Conservation (phyloP, 129 eudicot genomes). For the Dittrichia graveolens region DNA sequence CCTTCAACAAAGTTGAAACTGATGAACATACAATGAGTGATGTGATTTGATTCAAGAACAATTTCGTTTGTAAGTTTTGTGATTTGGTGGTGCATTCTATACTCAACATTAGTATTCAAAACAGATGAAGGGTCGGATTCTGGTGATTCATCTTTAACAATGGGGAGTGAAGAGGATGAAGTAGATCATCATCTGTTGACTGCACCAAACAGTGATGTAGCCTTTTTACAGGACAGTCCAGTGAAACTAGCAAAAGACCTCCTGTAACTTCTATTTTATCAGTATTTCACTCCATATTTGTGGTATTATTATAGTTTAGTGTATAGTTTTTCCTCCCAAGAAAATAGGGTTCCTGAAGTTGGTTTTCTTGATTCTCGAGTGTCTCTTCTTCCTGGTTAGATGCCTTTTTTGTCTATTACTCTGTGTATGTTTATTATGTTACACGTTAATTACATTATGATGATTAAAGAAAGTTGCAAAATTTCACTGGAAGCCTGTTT, state of each 20-base stretch:
- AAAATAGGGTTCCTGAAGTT: conserved; percentile 13
- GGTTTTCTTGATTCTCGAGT: conserved; percentile 1
- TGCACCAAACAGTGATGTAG: conserved; percentile 54
- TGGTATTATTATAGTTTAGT: conserved; percentile 22
- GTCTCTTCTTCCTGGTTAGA: conserved; percentile 9
- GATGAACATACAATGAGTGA: not conserved
- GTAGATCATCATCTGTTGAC: conserved; percentile 73
- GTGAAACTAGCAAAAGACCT: conserved; percentile 73
- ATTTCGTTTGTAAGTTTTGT: not conserved
- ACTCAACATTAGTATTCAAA: not conserved
- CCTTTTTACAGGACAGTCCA: conserved; percentile 78
- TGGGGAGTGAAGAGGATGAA: conserved; percentile 71
- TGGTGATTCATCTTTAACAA: conserved; percentile 51
- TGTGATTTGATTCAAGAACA: not conserved
- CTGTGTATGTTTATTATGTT: conserved; percentile 26
- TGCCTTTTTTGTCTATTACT: conserved; percentile 15
- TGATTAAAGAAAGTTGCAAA: not conserved
- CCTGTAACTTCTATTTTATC: conserved; percentile 37
- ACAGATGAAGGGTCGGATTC: conserved; percentile 65
- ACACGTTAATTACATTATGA: not conserved
- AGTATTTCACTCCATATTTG: conserved; percentile 1
- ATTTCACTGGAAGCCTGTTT: no score
- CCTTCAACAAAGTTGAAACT: not conserved
- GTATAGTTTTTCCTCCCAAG: conserved; percentile 25
- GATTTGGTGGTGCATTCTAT: not conserved